A percentile compares a stretch with the other conserved stretches of the same genome.
Conservation (phyloP, 2,329 filamentous ascomycete species). For the Fusarium xylarioides region DNA sequence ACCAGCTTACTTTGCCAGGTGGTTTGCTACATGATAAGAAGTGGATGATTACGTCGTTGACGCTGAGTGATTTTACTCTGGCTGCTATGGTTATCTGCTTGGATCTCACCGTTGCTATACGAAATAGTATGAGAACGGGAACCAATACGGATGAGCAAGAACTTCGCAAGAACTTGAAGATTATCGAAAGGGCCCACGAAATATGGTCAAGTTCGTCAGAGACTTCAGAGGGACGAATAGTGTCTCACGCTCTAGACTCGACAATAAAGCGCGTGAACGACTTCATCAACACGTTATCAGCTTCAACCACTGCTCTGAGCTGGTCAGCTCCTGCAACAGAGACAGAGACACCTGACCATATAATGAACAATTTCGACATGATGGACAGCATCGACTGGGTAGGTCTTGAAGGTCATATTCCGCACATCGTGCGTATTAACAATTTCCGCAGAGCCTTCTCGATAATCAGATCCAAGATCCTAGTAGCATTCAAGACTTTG, state of each 20-base stretch:
- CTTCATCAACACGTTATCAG: background rate
- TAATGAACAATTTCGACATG: background rate
- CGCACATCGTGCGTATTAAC: background rate
- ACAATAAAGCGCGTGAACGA: conserved; percentile 26
- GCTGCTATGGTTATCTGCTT: conserved; percentile 62
- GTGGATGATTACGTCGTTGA: conserved; percentile 57
- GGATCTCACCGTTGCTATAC: conserved; percentile 40
- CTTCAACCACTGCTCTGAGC: fast-evolving
- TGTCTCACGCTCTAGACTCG: conserved; percentile 29
- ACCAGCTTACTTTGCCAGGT: conserved; percentile 51
- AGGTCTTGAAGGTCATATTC: fast-evolving
- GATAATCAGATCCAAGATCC: conserved; percentile 26
- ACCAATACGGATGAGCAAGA: fast-evolving
- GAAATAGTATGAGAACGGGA: background rate
- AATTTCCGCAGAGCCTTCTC: background rate
- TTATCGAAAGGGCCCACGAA: conserved; percentile 26
- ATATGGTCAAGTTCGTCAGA: conserved; percentile 32
- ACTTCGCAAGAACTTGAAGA: background rate
- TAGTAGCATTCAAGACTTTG: background rate
- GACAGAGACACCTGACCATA: fast-evolving
- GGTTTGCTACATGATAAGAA: conserved; percentile 54
- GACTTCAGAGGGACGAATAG: conserved; percentile 31
- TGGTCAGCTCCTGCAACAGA: background rate
- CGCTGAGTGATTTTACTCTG: conserved; percentile 60
- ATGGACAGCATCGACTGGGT: conserved; percentile 39